Evolutionary conservation across 1,139 yeast genomes (phyloP).

Genomic region (Candida sojae): DNA sequence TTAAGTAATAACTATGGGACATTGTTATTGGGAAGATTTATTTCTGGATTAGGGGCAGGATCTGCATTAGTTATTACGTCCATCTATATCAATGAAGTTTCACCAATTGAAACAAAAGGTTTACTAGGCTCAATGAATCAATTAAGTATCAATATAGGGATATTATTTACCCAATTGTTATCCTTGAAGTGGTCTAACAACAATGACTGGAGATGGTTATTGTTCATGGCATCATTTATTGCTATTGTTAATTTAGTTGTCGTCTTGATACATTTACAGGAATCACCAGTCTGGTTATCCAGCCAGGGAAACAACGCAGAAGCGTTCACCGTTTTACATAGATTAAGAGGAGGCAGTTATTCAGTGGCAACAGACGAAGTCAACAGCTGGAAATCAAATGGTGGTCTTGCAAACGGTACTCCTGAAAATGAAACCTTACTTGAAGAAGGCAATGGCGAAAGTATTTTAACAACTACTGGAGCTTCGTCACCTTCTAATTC

Average conservation of each 20-base stretch:
- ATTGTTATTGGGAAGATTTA: conserved; percentile 68
- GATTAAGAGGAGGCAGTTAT: conserved; percentile 45
- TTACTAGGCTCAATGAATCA: conserved; percentile 87
- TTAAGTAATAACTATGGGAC: conserved; percentile 43
- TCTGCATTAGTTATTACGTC: conserved; percentile 84
- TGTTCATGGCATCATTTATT: conserved; percentile 58
- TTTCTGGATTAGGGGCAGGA: conserved; percentile 88
- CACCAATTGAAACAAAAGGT: conserved; percentile 72
- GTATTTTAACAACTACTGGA: conserved; percentile 3
- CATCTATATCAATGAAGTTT: conserved; percentile 73
- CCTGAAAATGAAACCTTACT: conserved; percentile 12
- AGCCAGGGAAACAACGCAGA: conserved; percentile 31
- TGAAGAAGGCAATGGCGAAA: conserved; percentile 19
- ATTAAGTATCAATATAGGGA: conserved; percentile 81
- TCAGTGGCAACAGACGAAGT: conserved; percentile 38
- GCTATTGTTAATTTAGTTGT: conserved; percentile 51
- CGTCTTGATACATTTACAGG: conserved; percentile 52
- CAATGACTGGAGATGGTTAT: conserved; percentile 69
- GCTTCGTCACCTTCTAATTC: neutral
- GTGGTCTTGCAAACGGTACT: conserved; percentile 7
- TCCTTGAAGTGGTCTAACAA: conserved; percentile 71
- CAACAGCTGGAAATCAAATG: conserved; percentile 30
- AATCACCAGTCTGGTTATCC: conserved; percentile 83
- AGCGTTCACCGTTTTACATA: conserved; percentile 39
- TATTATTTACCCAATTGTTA: conserved; percentile 70